Conservation (phyloP, 2,329 filamentous ascomycete genomes). For the Beauveria sp. region DNA sequence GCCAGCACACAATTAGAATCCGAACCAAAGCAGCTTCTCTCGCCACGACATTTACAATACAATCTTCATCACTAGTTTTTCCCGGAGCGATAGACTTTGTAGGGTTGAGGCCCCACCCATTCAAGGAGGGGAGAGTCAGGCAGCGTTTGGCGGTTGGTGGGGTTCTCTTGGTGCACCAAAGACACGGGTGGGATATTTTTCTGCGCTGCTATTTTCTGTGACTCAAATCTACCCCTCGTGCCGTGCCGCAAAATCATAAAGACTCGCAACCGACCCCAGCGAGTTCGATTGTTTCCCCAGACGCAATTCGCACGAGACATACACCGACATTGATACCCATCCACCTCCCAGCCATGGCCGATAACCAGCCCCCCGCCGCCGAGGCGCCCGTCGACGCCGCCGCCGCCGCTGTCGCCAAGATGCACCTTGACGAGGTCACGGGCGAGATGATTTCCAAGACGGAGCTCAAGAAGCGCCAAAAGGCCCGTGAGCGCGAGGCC, state of each 20-base stretch:
- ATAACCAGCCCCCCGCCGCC: constrained; percentile 23
- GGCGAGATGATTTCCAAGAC: constrained; percentile 81
- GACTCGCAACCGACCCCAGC: not conserved
- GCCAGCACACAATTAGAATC: not conserved
- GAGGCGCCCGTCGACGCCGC: constrained; percentile 37
- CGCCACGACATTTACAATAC: no score
- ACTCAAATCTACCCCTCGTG: constrained; percentile 9
- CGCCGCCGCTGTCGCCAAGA: constrained; percentile 56
- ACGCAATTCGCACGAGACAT: not conserved
- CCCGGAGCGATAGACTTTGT: not conserved
- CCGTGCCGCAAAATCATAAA: constrained; percentile 1
- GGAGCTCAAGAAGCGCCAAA: constrained; percentile 91
- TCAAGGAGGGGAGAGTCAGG: constrained; percentile 4
- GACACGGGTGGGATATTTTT: constrained; percentile 6
- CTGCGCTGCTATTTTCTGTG: constrained; percentile 4
- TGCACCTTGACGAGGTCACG: constrained; percentile 85
- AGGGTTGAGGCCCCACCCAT: constrained; percentile 8
- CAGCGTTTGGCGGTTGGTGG: constrained; percentile 1
- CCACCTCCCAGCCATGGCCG: constrained; percentile 23
- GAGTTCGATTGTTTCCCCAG: not conserved
- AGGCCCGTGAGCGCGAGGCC: constrained; percentile 78
- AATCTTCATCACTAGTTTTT: not conserved
- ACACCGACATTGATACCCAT: not conserved
- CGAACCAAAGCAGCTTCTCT: not conserved
- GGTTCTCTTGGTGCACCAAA: not conserved